phyloP scores from a whole-genome alignment of 495 filamentous ascomycete genomes.

The Trichoderma parareesei region DNA sequence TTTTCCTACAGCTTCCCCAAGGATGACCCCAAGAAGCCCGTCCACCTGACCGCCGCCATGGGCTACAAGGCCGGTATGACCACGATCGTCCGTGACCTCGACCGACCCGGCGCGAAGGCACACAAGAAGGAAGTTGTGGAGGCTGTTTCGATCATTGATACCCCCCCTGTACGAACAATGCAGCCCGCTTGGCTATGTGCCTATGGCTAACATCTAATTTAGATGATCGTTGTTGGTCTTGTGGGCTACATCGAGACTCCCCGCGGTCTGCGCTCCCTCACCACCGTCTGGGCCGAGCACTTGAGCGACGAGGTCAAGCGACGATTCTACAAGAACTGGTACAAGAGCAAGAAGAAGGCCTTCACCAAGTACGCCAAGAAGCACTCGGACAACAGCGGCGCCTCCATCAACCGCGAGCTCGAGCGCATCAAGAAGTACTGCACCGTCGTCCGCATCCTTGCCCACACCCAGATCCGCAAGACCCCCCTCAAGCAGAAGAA shows the following conservation, averaged over 20 bases:
- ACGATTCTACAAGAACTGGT: slow-evolving; percentile 99
- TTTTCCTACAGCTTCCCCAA: slow-evolving; percentile 76
- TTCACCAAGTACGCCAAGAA: slow-evolving; percentile 99
- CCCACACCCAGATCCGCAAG: slow-evolving; percentile 98
- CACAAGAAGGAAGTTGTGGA: slow-evolving; percentile 99
- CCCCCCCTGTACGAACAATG: slow-evolving; percentile 87
- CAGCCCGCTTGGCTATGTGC: slow-evolving; percentile 54
- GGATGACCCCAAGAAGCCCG: slow-evolving; percentile 98
- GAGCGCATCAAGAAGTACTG: slow-evolving; percentile 99
- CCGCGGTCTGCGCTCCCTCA: slow-evolving; percentile 97
- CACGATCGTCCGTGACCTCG: slow-evolving; percentile 98
- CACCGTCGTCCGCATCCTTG: slow-evolving; percentile 97
- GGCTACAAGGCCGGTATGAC: slow-evolving; percentile 99
- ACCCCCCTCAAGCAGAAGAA: slow-evolving; percentile 99
- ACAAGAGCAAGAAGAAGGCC: slow-evolving; percentile 99
- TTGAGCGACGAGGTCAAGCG: slow-evolving; percentile 96
- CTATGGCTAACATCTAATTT: slow-evolving; percentile 52
- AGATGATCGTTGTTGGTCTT: slow-evolving; percentile 99
- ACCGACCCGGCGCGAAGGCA: slow-evolving; percentile 98
- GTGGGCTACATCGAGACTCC: slow-evolving; percentile 99
- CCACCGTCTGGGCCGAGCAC: slow-evolving; percentile 99
- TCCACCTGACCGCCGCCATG: slow-evolving; percentile 96
- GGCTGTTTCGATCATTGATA: slow-evolving; percentile 98
- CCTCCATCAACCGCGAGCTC: slow-evolving; percentile 88
- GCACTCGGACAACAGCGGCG: slow-evolving; percentile 84